These are phyloP conservation scores for Xylaria sp. DNA, from an alignment of 2,329 filamentous ascomycete species.

Conservation along the genomic window DNA sequence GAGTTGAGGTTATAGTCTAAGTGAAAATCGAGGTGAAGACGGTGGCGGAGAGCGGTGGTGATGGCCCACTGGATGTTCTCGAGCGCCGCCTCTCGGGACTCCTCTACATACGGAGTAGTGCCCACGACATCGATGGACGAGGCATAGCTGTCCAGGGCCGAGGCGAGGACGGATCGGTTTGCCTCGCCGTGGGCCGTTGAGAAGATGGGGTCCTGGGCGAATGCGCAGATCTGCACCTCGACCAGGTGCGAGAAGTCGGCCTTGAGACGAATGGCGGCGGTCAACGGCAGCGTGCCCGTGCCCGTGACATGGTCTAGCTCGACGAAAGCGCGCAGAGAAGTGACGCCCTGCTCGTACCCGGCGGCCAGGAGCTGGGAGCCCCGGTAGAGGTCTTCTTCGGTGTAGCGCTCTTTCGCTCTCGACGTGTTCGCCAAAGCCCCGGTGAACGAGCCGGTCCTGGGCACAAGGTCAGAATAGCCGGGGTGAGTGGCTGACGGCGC, in stretches of 20 bases:
- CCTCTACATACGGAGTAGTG: slow-evolving; percentile 72
- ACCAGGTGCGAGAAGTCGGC: slow-evolving; percentile 54
- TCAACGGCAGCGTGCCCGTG: slow-evolving; percentile 39
- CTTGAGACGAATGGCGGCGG: slow-evolving; percentile 61
- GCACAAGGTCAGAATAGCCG: slow-evolving; percentile 62
- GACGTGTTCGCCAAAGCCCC: slow-evolving; percentile 60
- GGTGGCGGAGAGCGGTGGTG: slow-evolving; percentile 50
- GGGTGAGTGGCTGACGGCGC: slow-evolving; percentile 41
- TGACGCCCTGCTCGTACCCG: slow-evolving; percentile 66
- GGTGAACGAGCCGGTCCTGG: slow-evolving; percentile 62
- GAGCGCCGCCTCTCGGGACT: slow-evolving; percentile 47
- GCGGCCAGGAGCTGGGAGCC: slow-evolving; percentile 68
- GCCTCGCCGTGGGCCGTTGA: slow-evolving; percentile 52
- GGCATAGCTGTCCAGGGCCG: slow-evolving; percentile 31
- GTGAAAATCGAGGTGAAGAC: slow-evolving; percentile 69
- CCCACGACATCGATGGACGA: slow-evolving; percentile 62
- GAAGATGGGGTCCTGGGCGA: slow-evolving; percentile 71
- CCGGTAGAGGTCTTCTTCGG: slow-evolving; percentile 63
- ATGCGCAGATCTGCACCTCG: slow-evolving; percentile 68
- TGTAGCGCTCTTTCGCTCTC: slow-evolving; percentile 66
- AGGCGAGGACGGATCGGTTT: slow-evolving; percentile 53
- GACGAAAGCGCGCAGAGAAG: slow-evolving; percentile 70
- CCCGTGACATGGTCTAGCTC: slow-evolving; percentile 68
- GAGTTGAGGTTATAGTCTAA: slow-evolving; percentile 69
- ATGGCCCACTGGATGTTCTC: slow-evolving; percentile 67